Evolutionary conservation across 2,329 filamentous ascomycete species (phyloP).

Genomic region (Scolecobasidium constrictum): DNA sequence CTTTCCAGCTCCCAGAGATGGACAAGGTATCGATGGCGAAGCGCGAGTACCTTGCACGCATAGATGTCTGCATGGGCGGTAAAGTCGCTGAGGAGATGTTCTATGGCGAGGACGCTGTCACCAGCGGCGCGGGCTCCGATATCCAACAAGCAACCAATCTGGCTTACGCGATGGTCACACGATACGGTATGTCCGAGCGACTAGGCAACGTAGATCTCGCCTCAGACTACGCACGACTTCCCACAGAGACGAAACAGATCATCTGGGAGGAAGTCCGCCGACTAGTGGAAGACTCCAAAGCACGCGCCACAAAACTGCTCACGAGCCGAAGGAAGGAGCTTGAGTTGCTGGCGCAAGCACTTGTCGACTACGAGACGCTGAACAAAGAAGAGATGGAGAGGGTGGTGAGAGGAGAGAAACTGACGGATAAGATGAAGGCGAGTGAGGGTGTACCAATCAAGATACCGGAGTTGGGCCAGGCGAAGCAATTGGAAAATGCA

Average conservation of each 20-base stretch:
- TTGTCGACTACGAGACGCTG: constrained; percentile 90
- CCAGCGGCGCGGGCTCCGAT: constrained; percentile 76
- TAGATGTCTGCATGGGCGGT: constrained; percentile 74
- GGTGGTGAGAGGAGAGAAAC: constrained; percentile 75
- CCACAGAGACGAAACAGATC: constrained; percentile 71
- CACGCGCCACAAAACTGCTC: constrained; percentile 61
- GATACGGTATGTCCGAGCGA: constrained; percentile 77
- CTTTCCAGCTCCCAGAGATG: constrained; percentile 78
- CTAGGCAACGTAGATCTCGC: constrained; percentile 85
- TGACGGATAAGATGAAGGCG: constrained; percentile 55
- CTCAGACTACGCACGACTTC: constrained; percentile 69
- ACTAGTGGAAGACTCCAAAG: constrained; percentile 70
- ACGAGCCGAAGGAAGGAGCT: constrained; percentile 70
- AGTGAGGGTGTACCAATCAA: constrained; percentile 53
- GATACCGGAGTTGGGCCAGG: constrained; percentile 41
- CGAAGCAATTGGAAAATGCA: neutral
- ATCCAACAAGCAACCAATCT: constrained; percentile 70
- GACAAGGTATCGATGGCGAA: constrained; percentile 87
- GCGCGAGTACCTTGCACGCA: constrained; percentile 67
- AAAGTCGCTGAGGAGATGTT: constrained; percentile 87
- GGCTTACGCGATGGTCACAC: constrained; percentile 80
- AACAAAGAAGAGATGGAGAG: constrained; percentile 82
- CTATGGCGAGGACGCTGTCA: constrained; percentile 84
- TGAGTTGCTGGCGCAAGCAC: constrained; percentile 74
- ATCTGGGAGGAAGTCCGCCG: constrained; percentile 85